These are phyloP conservation scores for Colletotrichum sp. DNA, from an alignment of 2,329 filamentous ascomycete genomes.

Conservation along the genomic window DNA sequence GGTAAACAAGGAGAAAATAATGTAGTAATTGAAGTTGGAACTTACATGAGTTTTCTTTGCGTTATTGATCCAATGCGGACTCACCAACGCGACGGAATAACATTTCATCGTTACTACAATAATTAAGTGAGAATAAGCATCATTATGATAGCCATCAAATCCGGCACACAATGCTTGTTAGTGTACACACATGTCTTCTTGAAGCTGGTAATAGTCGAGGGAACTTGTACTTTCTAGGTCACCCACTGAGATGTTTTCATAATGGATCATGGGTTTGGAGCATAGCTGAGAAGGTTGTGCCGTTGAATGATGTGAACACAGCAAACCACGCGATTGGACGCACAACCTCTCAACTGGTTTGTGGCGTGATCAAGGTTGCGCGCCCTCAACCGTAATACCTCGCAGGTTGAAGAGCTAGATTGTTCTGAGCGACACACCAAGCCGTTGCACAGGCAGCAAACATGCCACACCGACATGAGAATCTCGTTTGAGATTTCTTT, in stretches of 20 bases:
- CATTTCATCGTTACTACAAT: neutral
- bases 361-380: neutral
- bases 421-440: neutral
- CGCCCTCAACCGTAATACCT: neutral
- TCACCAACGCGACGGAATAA: accelerated
- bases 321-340: neutral
- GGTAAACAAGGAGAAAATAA: neutral
- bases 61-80: accelerated
- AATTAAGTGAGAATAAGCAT: neutral
- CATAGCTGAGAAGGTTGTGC: neutral
- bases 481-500: neutral
- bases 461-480: neutral
- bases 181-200: neutral
- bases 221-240: neutral
- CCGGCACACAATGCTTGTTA: neutral
- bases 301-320: neutral
- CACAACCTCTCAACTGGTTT: neutral
- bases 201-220: neutral
- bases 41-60: neutral
- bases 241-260: neutral
- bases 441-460: neutral
- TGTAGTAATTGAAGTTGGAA: neutral
- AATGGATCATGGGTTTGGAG: accelerated
- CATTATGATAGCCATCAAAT: neutral
- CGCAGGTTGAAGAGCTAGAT: neutral